A percentile compares a stretch with the other conserved stretches of the same genome.
Evolutionary conservation across 805 yeast genomes (phyloP).

Genomic region (Yarrowia alimentaria): DNA sequence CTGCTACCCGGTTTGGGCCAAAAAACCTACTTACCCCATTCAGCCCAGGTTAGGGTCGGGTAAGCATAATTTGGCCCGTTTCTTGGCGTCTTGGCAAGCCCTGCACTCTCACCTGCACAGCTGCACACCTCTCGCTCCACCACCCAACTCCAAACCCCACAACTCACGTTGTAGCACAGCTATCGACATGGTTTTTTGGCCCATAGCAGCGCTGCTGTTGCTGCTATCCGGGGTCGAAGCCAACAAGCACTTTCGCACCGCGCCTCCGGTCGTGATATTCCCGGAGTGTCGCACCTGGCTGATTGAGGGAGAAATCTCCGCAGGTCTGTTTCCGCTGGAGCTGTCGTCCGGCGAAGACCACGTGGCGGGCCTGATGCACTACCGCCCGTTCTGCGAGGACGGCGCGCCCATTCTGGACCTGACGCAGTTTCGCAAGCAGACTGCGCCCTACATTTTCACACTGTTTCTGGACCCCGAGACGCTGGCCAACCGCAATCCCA

Average conservation of each 20-base stretch:
- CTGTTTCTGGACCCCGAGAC: conserved; percentile 5
- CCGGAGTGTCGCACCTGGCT: conserved; percentile 17
- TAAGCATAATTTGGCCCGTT: conserved; percentile 26
- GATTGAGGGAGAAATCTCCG: conserved; percentile 4
- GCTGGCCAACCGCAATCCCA: neutral
- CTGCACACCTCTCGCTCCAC: too few relatives aligned
- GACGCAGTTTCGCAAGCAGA: conserved; percentile 12
- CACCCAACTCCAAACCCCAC: neutral
- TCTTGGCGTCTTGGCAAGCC: conserved; percentile 24
- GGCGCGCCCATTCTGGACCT: conserved; percentile 11
- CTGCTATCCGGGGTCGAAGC: conserved; percentile 9
- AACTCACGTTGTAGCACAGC: neutral
- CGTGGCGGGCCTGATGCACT: conserved; percentile 4
- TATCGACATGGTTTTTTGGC: conserved; percentile 14
- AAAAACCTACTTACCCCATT: too few relatives aligned
- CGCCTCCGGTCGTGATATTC: conserved; percentile 11
- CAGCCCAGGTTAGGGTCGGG: conserved; percentile 15
- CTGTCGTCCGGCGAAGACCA: neutral
- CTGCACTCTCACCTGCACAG: too few relatives aligned
- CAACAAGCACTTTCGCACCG: conserved; percentile 11
- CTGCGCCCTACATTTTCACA: conserved; percentile 10
- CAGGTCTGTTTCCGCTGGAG: conserved; percentile 1
- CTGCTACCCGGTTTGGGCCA: too few relatives aligned
- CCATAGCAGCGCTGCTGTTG: conserved; percentile 19
- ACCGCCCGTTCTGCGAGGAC: neutral